Evolutionary conservation across 1,284 basidiomycete species (phyloP).

Genomic region (Trichosporon inkin): DNA sequence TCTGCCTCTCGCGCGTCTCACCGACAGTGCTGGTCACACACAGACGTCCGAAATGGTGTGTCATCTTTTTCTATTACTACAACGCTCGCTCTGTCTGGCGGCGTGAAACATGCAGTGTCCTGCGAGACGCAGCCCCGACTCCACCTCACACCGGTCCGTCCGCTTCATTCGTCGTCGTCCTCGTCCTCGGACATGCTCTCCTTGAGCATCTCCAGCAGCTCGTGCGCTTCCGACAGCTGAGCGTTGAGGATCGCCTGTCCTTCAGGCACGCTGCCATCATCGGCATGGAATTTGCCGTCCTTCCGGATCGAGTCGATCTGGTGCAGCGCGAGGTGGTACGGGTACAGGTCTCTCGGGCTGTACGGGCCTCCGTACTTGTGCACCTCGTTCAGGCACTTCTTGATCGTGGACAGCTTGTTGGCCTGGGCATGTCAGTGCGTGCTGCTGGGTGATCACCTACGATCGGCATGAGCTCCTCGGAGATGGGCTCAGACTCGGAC

Average conservation of each 20-base stretch:
- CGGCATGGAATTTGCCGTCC: constrained; percentile 86
- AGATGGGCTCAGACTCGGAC: constrained; percentile 98
- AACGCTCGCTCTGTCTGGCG: background rate
- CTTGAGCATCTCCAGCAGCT: constrained; percentile 76
- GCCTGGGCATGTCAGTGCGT: constrained; percentile 56
- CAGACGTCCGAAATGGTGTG: too few species aligned
- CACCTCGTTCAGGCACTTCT: constrained; percentile 96
- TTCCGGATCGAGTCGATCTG: constrained; percentile 91
- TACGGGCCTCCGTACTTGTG: constrained; percentile 95
- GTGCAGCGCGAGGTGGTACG: constrained; percentile 91
- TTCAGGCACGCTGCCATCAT: constrained; percentile 69
- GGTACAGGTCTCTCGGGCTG: constrained; percentile 91
- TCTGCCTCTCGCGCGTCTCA: too few species aligned
- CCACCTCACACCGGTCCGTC: background rate
- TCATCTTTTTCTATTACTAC: constrained; percentile 9
- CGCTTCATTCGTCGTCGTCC: constrained; percentile 30
- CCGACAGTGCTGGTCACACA: too few species aligned
- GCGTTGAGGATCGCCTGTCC: constrained; percentile 96
- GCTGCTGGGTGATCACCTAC: constrained; percentile 56
- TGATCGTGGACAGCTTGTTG: constrained; percentile 87
- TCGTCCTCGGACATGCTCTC: constrained; percentile 49
- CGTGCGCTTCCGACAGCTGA: constrained; percentile 93
- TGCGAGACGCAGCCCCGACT: background rate
- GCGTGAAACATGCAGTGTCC: constrained; percentile 8
- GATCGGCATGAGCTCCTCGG: constrained; percentile 93